Base-by-base conservation (phyloP, 495 filamentous ascomycete genomes). In the Penicillium tannophilum region DNA sequence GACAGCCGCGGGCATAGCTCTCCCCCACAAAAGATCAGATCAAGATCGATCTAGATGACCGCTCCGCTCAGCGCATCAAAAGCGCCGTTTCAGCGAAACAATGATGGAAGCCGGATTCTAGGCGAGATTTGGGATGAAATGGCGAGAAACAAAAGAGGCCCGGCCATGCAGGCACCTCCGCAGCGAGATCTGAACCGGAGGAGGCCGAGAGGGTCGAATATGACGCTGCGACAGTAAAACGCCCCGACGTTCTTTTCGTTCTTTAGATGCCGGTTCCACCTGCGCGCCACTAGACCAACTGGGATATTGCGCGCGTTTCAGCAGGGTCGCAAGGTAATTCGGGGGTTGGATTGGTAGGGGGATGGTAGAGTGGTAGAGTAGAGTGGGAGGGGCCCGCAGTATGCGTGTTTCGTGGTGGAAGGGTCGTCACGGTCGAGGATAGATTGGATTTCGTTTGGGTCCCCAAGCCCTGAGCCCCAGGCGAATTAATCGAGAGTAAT, bases 1-100 rank as follows among this genome's bases (percentile, higher is more conserved):
- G 61, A 90, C 67, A 54, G 73, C 75, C 42, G 71, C 63, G 60
- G 73, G 70, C 69, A 77, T 78, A 65, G 72, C 71, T 75, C 69
- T 69, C 65, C 63, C 63, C 63, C 62, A 66, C 52, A 55, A 60
- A 59, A 52, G 23, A 52, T 41, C 28, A 33, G 20, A 33, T 41
- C 39, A 52, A 52, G 31, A 36, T 12, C 17, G 24, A 42, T 42
- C 24, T 46, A 52, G 60, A 59, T 55, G 54, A 60, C 43, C 41
- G 46, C 60, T 70, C 77, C 79, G 74, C 72, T 52, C 69, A 53
- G 67, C 59, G 69, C 71, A 73, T 76, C 63, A 72, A 75, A 66
- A 59, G 62, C 63, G 56, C 46, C 23, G 28, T n/a, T 39, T 6
- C n/a, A 19, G 52, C 16, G 28, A 31, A 19, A 31, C 16, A 31